Evolutionary conservation across 768 basidiomycete genomes (phyloP).

Genomic region (Agaricus subrufescens): DNA sequence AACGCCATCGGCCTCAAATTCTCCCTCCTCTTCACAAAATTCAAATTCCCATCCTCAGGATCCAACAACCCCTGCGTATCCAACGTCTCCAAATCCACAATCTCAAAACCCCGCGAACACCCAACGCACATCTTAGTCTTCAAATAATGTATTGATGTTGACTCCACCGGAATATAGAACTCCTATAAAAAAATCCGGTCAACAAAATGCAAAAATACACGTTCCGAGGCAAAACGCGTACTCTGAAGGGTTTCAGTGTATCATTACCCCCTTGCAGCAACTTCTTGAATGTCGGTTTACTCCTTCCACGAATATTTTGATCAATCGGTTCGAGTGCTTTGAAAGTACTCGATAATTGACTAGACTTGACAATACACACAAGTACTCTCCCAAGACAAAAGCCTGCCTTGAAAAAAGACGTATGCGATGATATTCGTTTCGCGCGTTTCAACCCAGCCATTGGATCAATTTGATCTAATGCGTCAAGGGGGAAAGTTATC

Average conservation of each 20-base stretch:
- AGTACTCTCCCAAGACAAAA: constrained; percentile 86
- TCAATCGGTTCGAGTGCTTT: constrained; percentile 97
- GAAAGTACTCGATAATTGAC: constrained; percentile 92
- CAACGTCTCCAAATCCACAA: constrained; percentile 94
- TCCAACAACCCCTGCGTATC: constrained; percentile 96
- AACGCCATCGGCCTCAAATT: constrained; percentile 93
- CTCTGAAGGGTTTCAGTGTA: constrained; percentile 87
- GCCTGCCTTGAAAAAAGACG: constrained; percentile 97
- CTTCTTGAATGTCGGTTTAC: constrained; percentile 92
- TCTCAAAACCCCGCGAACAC: constrained; percentile 96
- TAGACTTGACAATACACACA: constrained; percentile 96
- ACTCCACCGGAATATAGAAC: constrained; percentile 98
- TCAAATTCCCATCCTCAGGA: constrained; percentile 84
- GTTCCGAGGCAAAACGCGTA: constrained; percentile 24
- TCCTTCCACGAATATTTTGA: constrained; percentile 70
- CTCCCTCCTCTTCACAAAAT: constrained; percentile 89
- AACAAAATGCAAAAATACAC: neutral
- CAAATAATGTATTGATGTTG: constrained; percentile 93
- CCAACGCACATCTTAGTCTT: constrained; percentile 98
- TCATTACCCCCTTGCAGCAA: constrained; percentile 93
- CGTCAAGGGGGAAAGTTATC: constrained; percentile 92
- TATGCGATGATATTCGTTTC: constrained; percentile 93
- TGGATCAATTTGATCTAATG: constrained; percentile 86
- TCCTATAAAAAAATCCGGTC: constrained; percentile 49
- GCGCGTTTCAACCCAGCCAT: constrained; percentile 89